Percentiles rank a stretch among this genome's conserved stretches.
Evolutionary conservation across 1,284 basidiomycete species (phyloP).

Genomic region (Ganoderma boninense): DNA sequence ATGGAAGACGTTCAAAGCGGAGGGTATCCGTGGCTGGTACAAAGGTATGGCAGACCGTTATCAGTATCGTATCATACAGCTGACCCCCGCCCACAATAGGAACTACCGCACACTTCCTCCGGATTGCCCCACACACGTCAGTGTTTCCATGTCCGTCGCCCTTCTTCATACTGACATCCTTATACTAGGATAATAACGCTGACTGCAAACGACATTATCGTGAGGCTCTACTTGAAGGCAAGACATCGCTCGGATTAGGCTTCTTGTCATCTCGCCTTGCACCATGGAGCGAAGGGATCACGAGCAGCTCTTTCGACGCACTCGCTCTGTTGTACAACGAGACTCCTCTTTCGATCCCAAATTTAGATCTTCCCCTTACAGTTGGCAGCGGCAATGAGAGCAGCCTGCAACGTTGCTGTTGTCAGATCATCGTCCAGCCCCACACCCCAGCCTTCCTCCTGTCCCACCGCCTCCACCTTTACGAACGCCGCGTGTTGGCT

Average conservation of each 20-base stretch:
- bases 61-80: too few species aligned
- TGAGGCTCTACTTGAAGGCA: not conserved
- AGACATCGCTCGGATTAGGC: not conserved
- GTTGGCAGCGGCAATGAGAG: constrained; percentile 66
- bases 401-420: constrained; percentile 82
- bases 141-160: not conserved
- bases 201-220: not conserved
- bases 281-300: not conserved
- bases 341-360: not conserved
- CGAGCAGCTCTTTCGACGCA: not conserved
- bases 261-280: not conserved
- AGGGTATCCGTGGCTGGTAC: not conserved
- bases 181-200: not conserved
- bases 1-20: not conserved
- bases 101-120: not conserved
- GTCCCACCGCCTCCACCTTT: constrained; percentile 67
- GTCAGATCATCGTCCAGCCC: constrained; percentile 86
- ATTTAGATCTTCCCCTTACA: not conserved
- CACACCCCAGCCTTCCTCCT: constrained; percentile 76
- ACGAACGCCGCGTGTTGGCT: constrained; percentile 74
- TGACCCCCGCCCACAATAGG: too few species aligned
- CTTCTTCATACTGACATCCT: not conserved
- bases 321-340: not conserved
- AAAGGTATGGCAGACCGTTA: not conserved
- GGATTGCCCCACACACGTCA: not conserved